Conservation (phyloP, 768 basidiomycete genomes). For the Flagelloscypha sp. region DNA sequence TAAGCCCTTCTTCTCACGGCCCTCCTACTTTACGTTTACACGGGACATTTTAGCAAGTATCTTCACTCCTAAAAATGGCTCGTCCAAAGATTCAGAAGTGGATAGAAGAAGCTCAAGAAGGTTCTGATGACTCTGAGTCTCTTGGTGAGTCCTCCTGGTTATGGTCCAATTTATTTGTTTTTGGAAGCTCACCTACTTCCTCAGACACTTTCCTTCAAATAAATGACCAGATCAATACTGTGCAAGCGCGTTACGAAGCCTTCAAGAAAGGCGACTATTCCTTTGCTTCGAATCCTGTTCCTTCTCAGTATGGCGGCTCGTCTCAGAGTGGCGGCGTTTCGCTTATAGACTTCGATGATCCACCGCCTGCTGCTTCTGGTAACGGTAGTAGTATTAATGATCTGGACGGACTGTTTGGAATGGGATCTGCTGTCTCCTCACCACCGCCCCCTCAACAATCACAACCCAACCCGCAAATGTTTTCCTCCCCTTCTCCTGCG, state of each 20-base stretch:
- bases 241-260: constrained; percentile 82
- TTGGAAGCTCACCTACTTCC: constrained; percentile 1
- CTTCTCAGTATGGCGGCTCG: constrained; percentile 42
- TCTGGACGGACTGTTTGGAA: constrained; percentile 53
- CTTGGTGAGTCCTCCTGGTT: constrained; percentile 49
- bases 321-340: constrained; percentile 32
- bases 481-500: constrained; percentile 12
- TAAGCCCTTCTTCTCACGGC: constrained; percentile 28
- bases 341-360: constrained; percentile 75
- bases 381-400: constrained; percentile 37
- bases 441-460: constrained; percentile 3
- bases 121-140: constrained; percentile 81
- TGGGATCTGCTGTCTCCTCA: constrained; percentile 1
- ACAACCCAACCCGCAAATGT: not conserved
- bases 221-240: constrained; percentile 96
- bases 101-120: constrained; percentile 93
- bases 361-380: constrained; percentile 14
- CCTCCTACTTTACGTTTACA: not conserved
- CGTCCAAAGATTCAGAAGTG: constrained; percentile 96
- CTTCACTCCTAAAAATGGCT: constrained; percentile 68
- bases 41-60: constrained; percentile 64
- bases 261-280: constrained; percentile 88
- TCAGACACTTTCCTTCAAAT: constrained; percentile 89
- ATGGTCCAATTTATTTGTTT: not conserved
- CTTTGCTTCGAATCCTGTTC: constrained; percentile 60